Conservation (phyloP, 441 rosid species). For the Brassica hybrid region DNA sequence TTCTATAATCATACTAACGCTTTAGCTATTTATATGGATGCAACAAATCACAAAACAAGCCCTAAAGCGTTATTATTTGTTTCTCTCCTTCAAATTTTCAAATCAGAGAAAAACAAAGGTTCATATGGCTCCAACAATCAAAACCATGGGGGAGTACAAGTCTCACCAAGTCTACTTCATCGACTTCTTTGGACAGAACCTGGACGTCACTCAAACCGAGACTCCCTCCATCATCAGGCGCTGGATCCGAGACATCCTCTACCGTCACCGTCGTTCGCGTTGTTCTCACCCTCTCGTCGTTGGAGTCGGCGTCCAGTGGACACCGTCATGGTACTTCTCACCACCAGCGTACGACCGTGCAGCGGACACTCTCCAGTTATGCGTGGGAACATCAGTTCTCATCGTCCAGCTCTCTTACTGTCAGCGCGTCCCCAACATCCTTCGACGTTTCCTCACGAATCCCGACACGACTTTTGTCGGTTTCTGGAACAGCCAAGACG, state of each 20-base stretch:
- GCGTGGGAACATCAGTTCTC: neutral
- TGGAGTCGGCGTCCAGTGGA: conserved; percentile 39
- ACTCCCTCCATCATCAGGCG: neutral
- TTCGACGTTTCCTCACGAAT: neutral
- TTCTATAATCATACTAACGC: too few relatives aligned
- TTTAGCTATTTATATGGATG: too few relatives aligned
- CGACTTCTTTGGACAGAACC: conserved; percentile 13
- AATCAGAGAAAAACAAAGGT: too few relatives aligned
- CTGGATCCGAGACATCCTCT: neutral
- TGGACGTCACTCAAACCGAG: conserved; percentile 13
- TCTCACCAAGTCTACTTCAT: neutral
- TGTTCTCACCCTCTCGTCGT: conserved; percentile 12
- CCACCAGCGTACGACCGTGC: neutral
- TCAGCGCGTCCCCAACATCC: neutral
- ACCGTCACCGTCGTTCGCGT: neutral
- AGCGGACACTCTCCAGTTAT: neutral
- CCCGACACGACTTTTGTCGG: neutral
- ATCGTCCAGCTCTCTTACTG: neutral
- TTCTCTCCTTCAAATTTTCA: too few relatives aligned
- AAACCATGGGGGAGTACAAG: neutral
- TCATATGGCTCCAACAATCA: conserved; percentile 21
- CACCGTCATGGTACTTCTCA: neutral
- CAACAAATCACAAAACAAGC: too few relatives aligned
- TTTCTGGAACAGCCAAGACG: neutral
- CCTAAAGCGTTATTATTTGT: too few relatives aligned